Evolutionary conservation across 1,284 basidiomycete genomes (phyloP).

Genomic region (Kalmanozyma brasiliensis): DNA sequence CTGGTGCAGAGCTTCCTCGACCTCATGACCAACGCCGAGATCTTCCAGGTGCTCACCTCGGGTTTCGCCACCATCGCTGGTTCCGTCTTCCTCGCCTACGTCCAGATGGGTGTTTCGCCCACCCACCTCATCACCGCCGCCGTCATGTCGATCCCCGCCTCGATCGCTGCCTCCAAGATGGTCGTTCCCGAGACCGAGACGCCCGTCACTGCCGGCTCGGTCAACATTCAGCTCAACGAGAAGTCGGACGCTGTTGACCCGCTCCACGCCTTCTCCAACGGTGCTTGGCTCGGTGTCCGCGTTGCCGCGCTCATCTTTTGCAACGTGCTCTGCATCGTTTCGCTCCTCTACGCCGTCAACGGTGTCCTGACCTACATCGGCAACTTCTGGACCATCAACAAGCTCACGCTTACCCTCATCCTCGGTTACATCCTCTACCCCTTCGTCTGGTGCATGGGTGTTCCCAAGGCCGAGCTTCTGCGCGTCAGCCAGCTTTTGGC

Average conservation of each 20-base stretch:
- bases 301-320: constrained; percentile 88
- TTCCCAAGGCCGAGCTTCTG: constrained; percentile 68
- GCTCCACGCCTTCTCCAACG: constrained; percentile 87
- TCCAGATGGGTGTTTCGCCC: constrained; percentile 81
- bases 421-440: constrained; percentile 87
- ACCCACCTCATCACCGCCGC: constrained; percentile 85
- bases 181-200: constrained; percentile 84
- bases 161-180: constrained; percentile 88
- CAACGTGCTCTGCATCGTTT: constrained; percentile 77
- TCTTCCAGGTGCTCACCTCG: constrained; percentile 89
- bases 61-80: constrained; percentile 86
- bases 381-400: constrained; percentile 81
- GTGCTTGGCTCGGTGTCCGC: constrained; percentile 84
- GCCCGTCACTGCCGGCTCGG: constrained; percentile 82
- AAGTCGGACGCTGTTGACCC: constrained; percentile 73
- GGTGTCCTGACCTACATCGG: constrained; percentile 90
- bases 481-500: constrained; percentile 75
- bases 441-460: constrained; percentile 74
- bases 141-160: constrained; percentile 93
- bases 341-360: constrained; percentile 83
- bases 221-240: constrained; percentile 79
- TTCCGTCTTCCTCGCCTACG: constrained; percentile 85
- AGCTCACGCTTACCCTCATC: constrained; percentile 83
- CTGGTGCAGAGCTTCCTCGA: constrained; percentile 79
- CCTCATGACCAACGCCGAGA: constrained; percentile 86